Base-by-base conservation (phyloP, 768 basidiomycete species). In the Termitomyces titanicus region DNA sequence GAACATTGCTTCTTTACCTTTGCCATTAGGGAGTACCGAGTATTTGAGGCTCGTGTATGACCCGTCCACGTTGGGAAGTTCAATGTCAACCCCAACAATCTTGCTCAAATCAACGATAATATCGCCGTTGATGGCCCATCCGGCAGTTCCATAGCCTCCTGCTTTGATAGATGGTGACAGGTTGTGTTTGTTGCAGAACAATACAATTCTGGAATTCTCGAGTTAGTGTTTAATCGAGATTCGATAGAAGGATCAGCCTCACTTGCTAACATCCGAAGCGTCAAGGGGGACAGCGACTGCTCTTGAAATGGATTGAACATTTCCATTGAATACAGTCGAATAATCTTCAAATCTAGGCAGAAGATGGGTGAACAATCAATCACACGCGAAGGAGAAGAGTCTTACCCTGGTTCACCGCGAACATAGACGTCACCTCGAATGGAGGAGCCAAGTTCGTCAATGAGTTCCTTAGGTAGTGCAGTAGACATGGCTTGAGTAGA, bases 141-240 rank as follows among this genome's bases (percentile, higher is more conserved):
- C 94, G 10, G 87, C 91, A 1, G 90, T 94, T 6, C 93, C 94
- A 65, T 89, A 94, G 0, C 94, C 94, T 24, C 94, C 94, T 1
- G 91, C 89, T 67, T 92, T 94, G 62, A 94, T 80, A 9, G 91
- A 93, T 5, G 88, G 81, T 10, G 87, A 84, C 3, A 95, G 72
- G 0, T 72, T 71, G 64, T 93, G 78, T 51, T 83, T 81, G n/a
- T 67, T 70, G 65, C 92, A 94, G 69, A 95, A 94, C 12, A 79
- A 61, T 54, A 96, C 69, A 53, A 83, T 75, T 63, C 90, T 92
- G 53, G 15, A 20, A 17, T 44, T 9, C n/a, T 7, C 31, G 9
- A 22, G 17, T 17, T 33, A 35, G 31, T 35, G 17, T n/a, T n/a
- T 37, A 39, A 17, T 24, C 45, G 7, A 20, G n/a, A n/a, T n/a